A percentile compares a stretch with the other conserved stretches of the same genome.
phyloP scores from a whole-genome alignment of 2,329 filamentous ascomycete species.

The Penicillium occitanis region DNA sequence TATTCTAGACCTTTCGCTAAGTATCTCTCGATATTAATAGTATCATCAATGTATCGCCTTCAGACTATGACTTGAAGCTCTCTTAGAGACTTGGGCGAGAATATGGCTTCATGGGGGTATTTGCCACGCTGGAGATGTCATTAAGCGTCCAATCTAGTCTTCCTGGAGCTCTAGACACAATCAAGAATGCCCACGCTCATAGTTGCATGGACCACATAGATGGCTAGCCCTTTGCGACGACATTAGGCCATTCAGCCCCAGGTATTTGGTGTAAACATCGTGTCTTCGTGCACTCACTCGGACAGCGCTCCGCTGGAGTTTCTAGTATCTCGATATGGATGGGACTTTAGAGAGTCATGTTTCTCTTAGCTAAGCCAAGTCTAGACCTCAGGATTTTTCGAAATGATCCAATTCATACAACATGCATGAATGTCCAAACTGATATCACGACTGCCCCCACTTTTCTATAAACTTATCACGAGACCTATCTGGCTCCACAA shows the following conservation, averaged over 20 bases:
- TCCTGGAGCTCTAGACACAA: not conserved
- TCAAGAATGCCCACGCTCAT: not conserved
- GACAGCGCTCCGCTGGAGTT: not conserved
- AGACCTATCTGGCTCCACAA: conserved; percentile 23
- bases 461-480: conserved; percentile 13
- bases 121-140: not conserved
- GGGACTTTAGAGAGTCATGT: not conserved
- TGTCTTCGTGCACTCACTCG: not conserved
- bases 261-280: not conserved
- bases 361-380: not conserved
- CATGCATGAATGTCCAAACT: not conserved
- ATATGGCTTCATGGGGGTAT: not conserved
- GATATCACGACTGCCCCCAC: not conserved
- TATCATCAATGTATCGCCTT: not conserved
- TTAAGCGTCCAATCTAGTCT: not conserved
- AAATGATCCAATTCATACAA: not conserved
- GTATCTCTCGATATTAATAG: not conserved
- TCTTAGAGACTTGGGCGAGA: not conserved
- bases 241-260: not conserved
- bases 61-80: not conserved
- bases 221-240: not conserved
- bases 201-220: not conserved
- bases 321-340: not conserved
- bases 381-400: not conserved
- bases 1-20: not conserved